These are phyloP conservation scores for Sclerotinia borealis DNA, from an alignment of 2,329 filamentous ascomycete species.

Conservation along the genomic window DNA sequence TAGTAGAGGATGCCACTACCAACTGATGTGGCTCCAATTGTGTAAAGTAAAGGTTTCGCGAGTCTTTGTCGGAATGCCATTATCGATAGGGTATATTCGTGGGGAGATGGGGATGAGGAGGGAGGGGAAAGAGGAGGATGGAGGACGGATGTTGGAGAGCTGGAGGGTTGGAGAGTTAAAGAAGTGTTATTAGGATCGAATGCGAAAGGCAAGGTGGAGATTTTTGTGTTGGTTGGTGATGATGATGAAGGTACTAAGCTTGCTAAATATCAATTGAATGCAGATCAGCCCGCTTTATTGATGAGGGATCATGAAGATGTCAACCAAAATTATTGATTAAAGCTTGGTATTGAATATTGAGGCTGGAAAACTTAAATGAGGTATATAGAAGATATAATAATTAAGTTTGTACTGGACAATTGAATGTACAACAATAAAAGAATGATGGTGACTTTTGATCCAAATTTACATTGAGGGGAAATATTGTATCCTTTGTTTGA, in stretches of 20 bases:
- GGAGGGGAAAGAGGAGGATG: constrained; percentile 20
- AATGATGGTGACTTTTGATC: background rate
- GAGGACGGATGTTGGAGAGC: background rate
- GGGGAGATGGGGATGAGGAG: constrained; percentile 6
- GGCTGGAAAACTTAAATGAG: background rate
- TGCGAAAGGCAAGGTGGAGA: constrained; percentile 1
- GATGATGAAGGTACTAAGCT: constrained; percentile 5
- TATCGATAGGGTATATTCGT: constrained; percentile 17
- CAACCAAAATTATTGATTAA: background rate
- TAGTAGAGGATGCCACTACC: constrained; percentile 46
- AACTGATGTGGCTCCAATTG: constrained; percentile 40
- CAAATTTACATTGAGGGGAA: background rate
- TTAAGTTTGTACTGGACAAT: background rate
- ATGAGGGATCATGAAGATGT: background rate
- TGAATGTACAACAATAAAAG: background rate
- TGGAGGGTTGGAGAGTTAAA: background rate
- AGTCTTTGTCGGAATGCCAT: constrained; percentile 38
- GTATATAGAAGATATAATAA: background rate
- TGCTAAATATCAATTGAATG: constrained; percentile 8
- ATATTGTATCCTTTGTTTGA: background rate
- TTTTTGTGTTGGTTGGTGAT: constrained; percentile 1
- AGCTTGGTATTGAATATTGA: background rate
- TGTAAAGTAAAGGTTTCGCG: constrained; percentile 45
- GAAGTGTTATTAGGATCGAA: background rate
- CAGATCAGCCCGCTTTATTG: constrained; percentile 10